A percentile compares a stretch with the other conserved stretches of the same genome.
These are phyloP conservation scores for Amylocystis lapponica DNA, from an alignment of 768 basidiomycete genomes.

Conservation along the genomic window DNA sequence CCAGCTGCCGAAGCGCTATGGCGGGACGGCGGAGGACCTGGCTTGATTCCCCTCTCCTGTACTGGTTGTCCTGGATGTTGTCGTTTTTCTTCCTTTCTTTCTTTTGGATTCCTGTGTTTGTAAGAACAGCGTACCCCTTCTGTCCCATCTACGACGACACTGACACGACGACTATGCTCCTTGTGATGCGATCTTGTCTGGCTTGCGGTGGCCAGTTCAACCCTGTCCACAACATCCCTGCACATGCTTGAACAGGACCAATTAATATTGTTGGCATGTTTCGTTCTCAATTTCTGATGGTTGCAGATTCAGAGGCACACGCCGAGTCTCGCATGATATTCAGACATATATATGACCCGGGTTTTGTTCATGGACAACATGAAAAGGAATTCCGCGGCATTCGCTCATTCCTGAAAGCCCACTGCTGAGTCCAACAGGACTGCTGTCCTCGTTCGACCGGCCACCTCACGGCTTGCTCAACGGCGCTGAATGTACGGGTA, in stretches of 20 bases:
- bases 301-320: too few species aligned
- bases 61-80: neutral
- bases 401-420: neutral
- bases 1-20: slow-evolving; percentile 66
- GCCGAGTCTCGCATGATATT: too few species aligned
- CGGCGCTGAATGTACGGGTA: too few species aligned
- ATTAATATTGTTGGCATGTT: too few species aligned
- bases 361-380: neutral
- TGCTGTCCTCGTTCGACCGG: neutral
- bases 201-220: too few species aligned
- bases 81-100: neutral
- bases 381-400: neutral
- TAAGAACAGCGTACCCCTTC: too few species aligned
- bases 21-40: slow-evolving; percentile 56
- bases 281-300: too few species aligned
- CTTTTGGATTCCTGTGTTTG: neutral
- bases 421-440: neutral
- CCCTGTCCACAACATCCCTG: too few species aligned
- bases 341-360: neutral
- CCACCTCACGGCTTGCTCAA: neutral
- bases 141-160: too few species aligned
- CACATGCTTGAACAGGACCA: too few species aligned
- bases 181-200: too few species aligned
- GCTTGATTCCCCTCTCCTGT: neutral
- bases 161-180: too few species aligned